phyloP scores from a whole-genome alignment of 1,284 basidiomycete species.

The Puccinia coronata region DNA sequence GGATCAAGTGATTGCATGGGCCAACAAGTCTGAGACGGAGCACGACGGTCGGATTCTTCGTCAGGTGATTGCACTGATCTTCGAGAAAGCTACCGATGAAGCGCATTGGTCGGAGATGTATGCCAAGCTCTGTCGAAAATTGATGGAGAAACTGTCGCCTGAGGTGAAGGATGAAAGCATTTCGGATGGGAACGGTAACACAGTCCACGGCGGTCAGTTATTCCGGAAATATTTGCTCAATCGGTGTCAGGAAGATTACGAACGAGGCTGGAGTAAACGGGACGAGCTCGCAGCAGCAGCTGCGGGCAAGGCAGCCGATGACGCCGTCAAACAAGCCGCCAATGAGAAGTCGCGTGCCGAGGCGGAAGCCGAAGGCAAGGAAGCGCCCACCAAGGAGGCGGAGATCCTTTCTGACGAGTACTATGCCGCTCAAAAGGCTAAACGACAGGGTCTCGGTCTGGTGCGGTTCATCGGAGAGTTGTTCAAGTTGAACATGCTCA shows the following conservation, averaged over 20 bases:
- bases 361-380: slow-evolving; percentile 61
- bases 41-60: slow-evolving; percentile 90
- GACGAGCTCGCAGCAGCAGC: slow-evolving; percentile 64
- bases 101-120: slow-evolving; percentile 96
- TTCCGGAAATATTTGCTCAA: slow-evolving; percentile 88
- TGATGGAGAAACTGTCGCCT: slow-evolving; percentile 83
- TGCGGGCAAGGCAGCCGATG: slow-evolving; percentile 64
- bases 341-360: slow-evolving; percentile 57
- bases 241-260: slow-evolving; percentile 92
- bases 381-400: slow-evolving; percentile 59
- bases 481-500: slow-evolving; percentile 94
- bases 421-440: slow-evolving; percentile 93
- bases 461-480: slow-evolving; percentile 97
- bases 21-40: slow-evolving; percentile 89
- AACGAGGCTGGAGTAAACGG: slow-evolving; percentile 71
- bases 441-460: slow-evolving; percentile 92
- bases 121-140: slow-evolving; percentile 86
- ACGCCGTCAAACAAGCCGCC: slow-evolving; percentile 64
- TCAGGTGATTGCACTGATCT: slow-evolving; percentile 91
- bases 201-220: slow-evolving; percentile 79
- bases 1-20: slow-evolving; percentile 87
- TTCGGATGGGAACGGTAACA: slow-evolving; percentile 73
- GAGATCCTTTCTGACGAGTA: slow-evolving; percentile 85
- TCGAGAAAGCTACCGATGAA: slow-evolving; percentile 96
- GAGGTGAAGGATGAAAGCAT: slow-evolving; percentile 84